A percentile compares a stretch with the other conserved stretches of the same genome.
phyloP scores from a whole-genome alignment of 768 basidiomycete genomes.

The Tricholoma terreum region DNA sequence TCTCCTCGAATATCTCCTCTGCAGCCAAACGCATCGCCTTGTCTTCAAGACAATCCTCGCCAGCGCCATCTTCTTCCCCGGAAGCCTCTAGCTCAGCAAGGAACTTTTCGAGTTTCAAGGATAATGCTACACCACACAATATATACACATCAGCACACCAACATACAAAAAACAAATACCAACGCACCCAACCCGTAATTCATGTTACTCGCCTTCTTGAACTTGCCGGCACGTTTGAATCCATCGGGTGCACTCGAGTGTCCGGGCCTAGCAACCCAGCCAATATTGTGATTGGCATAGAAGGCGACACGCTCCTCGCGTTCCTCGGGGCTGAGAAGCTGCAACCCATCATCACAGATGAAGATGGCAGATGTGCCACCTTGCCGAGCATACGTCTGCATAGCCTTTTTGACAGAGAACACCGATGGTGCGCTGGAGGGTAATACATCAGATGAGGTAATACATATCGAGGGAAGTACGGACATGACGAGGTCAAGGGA shows the following conservation, averaged over 20 bases:
- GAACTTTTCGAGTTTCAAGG: constrained; percentile 56
- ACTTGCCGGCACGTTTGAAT: constrained; percentile 89
- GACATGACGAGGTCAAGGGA: constrained; percentile 71
- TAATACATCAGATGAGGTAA: not conserved
- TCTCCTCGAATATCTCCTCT: constrained; percentile 68
- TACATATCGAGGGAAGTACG: constrained; percentile 20
- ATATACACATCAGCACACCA: not conserved
- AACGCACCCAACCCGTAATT: constrained; percentile 60
- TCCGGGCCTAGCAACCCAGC: constrained; percentile 75
- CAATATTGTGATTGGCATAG: constrained; percentile 76
- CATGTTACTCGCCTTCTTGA: constrained; percentile 85
- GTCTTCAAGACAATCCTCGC: constrained; percentile 62
- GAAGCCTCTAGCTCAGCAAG: constrained; percentile 44
- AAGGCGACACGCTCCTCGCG: constrained; percentile 64
- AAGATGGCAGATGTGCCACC: constrained; percentile 76
- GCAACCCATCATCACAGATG: constrained; percentile 82
- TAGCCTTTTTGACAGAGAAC: constrained; percentile 77
- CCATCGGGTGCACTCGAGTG: constrained; percentile 71
- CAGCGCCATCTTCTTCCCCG: constrained; percentile 35
- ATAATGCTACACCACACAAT: constrained; percentile 36
- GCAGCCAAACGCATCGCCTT: constrained; percentile 69
- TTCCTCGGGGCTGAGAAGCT: constrained; percentile 62
- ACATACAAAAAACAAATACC: not conserved
- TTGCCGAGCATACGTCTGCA: constrained; percentile 85
- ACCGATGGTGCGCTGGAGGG: constrained; percentile 60